Evolutionary conservation across 2,329 filamentous ascomycete species (phyloP).

Genomic region (Monosporascus sp.): DNA sequence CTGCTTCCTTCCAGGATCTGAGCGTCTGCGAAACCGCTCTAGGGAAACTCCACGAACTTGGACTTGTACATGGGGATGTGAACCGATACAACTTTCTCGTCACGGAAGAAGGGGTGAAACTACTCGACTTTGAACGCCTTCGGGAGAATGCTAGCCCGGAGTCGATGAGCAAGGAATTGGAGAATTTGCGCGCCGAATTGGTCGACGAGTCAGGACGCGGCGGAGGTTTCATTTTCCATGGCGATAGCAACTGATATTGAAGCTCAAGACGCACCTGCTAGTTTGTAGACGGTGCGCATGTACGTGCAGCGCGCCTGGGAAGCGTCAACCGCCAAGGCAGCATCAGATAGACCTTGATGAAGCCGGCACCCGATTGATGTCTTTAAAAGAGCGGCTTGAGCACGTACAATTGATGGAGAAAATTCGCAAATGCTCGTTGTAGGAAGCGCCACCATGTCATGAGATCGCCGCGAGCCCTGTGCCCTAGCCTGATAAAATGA

Average conservation of each 20-base stretch:
- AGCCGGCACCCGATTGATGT: background rate
- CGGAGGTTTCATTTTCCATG: constrained; percentile 13
- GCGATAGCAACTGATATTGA: constrained; percentile 3
- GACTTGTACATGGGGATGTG: constrained; percentile 31
- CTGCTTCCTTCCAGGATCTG: constrained; percentile 23
- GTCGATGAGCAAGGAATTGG: constrained; percentile 23
- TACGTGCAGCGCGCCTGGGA: constrained; percentile 1
- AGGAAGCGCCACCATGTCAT: background rate
- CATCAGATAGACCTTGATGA: background rate
- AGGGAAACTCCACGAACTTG: constrained; percentile 20
- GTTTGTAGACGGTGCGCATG: constrained; percentile 1
- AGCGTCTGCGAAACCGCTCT: constrained; percentile 22
- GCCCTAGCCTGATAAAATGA: background rate
- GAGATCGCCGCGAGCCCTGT: background rate
- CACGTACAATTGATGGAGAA: background rate
- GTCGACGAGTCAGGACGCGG: constrained; percentile 27
- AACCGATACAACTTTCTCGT: constrained; percentile 35
- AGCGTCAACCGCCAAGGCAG: constrained; percentile 1
- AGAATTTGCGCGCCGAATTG: constrained; percentile 23
- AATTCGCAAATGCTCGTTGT: background rate
- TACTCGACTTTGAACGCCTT: constrained; percentile 29
- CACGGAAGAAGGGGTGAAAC: constrained; percentile 19
- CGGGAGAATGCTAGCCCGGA: constrained; percentile 16
- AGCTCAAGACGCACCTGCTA: constrained; percentile 1
- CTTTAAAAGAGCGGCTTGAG: background rate